Evolutionary conservation across 495 filamentous ascomycete genomes (phyloP), one percentile per base, ranked within the genome.

Genomic region (Penicillium roqueforti): DNA sequence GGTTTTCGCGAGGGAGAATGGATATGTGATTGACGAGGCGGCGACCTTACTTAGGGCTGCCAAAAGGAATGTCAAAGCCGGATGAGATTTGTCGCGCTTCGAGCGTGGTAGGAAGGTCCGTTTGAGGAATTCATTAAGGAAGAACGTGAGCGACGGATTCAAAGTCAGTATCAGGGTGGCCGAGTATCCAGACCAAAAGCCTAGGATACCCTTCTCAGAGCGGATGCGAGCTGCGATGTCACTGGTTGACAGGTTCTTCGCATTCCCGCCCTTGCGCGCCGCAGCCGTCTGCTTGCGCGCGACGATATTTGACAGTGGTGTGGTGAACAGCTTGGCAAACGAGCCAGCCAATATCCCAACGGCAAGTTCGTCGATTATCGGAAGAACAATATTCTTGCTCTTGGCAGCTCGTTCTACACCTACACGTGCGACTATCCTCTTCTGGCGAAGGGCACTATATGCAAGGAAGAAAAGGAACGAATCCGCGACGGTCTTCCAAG

Each of bases 131-230:
- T 87, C 84, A 58, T 95, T 87, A 16, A 96, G 73, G 59, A 92
- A 84, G 61, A 96, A 92, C 0, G 92, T 96, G 51, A 95, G 75
- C 45, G 84, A 84, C 8, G 92, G 92, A 61, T 97, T 96, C 1
- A 96, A 73, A 1, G 92, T 92, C 29, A 97, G 68, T 45, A 95
- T 77, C 46, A 93, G 67, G 25, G 80, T 82, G 0, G 91, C 91
- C 11, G 87, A 87, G 69, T 96, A 96, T 3, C 92, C 92, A 0
- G 90, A 88, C 92, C 92, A 96, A 58, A 96, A 88, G 0, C 91
- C 91, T 19, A 65, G 60, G 7, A 92, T 47, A 0, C 91, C 92
- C 60, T 88, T 87, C 63, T 93, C 88, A 1, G 69, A 52, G 10
- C 73, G 68, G 45, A 96, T 92, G 34, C 80, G 73, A 3, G 70